A percentile compares a stretch with the other conserved stretches of the same genome.
Conservation (phyloP, 495 filamentous ascomycete genomes). For the Annulohypoxylon maeteangense region DNA sequence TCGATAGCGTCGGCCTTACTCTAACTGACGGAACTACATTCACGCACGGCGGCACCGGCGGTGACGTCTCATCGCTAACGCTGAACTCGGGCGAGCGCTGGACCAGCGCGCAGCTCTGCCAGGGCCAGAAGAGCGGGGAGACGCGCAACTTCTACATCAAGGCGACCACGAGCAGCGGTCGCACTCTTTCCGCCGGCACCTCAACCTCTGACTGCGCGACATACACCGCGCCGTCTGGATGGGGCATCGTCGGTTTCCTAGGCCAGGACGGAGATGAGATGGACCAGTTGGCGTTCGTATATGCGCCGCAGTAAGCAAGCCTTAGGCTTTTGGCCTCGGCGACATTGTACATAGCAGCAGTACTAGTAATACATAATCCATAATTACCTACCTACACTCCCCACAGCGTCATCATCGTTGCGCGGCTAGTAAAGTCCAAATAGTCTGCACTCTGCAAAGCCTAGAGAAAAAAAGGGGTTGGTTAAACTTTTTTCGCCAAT, state of each 20-base stretch:
- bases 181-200: conserved; percentile 59
- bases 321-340: neutral
- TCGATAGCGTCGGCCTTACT: conserved; percentile 63
- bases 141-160: conserved; percentile 68
- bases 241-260: conserved; percentile 66
- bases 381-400: neutral
- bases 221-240: conserved; percentile 62
- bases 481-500: neutral
- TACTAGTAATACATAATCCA: conserved; percentile 18
- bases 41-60: conserved; percentile 67
- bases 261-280: conserved; percentile 69
- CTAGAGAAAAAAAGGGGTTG: neutral
- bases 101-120: conserved; percentile 62
- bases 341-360: neutral
- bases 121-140: conserved; percentile 57
- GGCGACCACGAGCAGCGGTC: conserved; percentile 64
- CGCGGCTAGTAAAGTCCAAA: neutral
- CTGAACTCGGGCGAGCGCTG: conserved; percentile 61
- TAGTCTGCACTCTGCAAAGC: no score
- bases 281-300: conserved; percentile 69
- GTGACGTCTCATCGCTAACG: conserved; percentile 54
- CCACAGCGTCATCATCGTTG: neutral
- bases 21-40: conserved; percentile 58
- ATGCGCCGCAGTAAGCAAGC: conserved; percentile 50
- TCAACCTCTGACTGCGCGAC: conserved; percentile 61